Conservation (phyloP, 2,329 filamentous ascomycete genomes). For the Eutypella sp. region DNA sequence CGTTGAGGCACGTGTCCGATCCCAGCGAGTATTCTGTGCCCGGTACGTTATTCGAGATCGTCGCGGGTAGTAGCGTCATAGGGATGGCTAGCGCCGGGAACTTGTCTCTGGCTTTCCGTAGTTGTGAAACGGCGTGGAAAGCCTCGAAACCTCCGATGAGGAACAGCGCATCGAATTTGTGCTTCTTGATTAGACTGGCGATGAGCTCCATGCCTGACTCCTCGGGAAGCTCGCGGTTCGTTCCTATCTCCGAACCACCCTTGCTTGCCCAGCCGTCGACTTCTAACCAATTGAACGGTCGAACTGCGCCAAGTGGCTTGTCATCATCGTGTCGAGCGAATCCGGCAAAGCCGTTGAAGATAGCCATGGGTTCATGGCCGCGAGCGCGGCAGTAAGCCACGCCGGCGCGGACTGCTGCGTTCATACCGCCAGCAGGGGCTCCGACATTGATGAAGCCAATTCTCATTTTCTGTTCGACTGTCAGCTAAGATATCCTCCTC, state of each 20-base stretch:
- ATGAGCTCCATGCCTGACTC: slow-evolving; percentile 80
- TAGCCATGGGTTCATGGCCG: slow-evolving; percentile 87
- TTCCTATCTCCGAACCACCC: slow-evolving; percentile 96
- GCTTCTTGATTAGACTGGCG: slow-evolving; percentile 76
- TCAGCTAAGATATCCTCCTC: slow-evolving; percentile 24
- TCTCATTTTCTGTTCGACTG: slow-evolving; percentile 63
- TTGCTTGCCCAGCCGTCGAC: slow-evolving; percentile 94
- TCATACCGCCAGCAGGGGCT: slow-evolving; percentile 96
- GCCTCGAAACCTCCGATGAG: slow-evolving; percentile 94
- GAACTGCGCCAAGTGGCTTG: slow-evolving; percentile 73
- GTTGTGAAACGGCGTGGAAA: slow-evolving; percentile 84
- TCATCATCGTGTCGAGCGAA: slow-evolving; percentile 87
- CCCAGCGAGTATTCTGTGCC: slow-evolving; percentile 96
- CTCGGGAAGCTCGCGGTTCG: slow-evolving; percentile 85
- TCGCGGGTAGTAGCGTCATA: slow-evolving; percentile 87
- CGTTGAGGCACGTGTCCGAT: slow-evolving; percentile 94
- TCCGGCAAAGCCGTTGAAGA: slow-evolving; percentile 96
- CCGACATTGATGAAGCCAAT: slow-evolving; percentile 97
- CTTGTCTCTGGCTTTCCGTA: slow-evolving; percentile 72
- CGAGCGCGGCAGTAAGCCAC: slow-evolving; percentile 88
- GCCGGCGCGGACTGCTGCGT: slow-evolving; percentile 87
- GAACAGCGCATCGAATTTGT: slow-evolving; percentile 88
- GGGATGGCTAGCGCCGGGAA: slow-evolving; percentile 89
- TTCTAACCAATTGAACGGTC: slow-evolving; percentile 86
- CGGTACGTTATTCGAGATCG: slow-evolving; percentile 97